Evolutionary conservation across 1,284 basidiomycete genomes (phyloP).

Genomic region (Puccinia novopanici): DNA sequence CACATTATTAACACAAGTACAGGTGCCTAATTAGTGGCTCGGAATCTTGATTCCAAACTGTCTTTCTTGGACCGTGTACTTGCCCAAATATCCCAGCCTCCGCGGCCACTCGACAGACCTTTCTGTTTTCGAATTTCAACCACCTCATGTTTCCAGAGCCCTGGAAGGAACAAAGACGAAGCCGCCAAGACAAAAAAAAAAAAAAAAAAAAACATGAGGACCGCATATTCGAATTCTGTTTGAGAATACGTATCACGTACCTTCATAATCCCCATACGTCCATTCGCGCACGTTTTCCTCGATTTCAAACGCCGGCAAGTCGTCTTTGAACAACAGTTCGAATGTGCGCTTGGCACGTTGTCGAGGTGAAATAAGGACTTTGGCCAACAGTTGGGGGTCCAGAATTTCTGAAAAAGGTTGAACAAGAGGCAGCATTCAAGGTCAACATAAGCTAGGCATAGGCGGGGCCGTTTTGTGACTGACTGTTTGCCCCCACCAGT

Average conservation of each 20-base stretch:
- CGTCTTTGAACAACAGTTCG: conserved; percentile 69
- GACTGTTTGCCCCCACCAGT: conserved; percentile 76
- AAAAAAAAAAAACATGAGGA: conserved; percentile 52
- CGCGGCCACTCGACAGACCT: conserved; percentile 34
- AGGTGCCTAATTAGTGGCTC: background rate
- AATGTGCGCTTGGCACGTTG: conserved; percentile 80
- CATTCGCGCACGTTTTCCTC: conserved; percentile 54
- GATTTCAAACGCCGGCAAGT: conserved; percentile 30
- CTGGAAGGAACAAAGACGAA: conserved; percentile 11
- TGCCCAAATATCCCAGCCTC: conserved; percentile 54
- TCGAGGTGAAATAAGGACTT: conserved; percentile 79
- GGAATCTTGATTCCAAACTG: background rate
- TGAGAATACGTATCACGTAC: conserved; percentile 51
- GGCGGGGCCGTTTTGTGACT: conserved; percentile 58
- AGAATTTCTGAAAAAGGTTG: conserved; percentile 67
- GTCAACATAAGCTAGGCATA: no score
- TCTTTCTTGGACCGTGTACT: conserved; percentile 53
- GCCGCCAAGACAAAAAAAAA: conserved; percentile 19
- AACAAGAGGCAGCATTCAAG: background rate
- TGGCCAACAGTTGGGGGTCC: conserved; percentile 75
- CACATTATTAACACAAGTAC: background rate
- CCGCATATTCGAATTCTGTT: conserved; percentile 38
- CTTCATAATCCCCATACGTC: conserved; percentile 55
- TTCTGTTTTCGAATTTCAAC: background rate
- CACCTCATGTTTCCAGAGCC: conserved; percentile 51